Evolutionary conservation across 202 grass and related monocot genomes (phyloP).

Genomic region (Elaeis oleifera): DNA sequence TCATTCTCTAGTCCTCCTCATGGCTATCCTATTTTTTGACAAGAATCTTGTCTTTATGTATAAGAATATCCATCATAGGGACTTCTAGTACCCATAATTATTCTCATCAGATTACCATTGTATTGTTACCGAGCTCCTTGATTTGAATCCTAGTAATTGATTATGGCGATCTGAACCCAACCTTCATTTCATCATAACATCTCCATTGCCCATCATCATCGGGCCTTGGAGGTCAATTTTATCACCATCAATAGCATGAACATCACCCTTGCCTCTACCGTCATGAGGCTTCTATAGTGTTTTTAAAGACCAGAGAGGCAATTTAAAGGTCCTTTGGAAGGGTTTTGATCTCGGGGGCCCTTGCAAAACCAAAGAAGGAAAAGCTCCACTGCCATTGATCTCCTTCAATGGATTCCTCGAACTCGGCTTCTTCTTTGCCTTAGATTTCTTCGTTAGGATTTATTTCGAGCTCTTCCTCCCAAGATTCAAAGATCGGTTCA

Average conservation of each 20-base stretch:
- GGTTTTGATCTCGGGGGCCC: background rate
- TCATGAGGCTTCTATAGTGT: too few species aligned
- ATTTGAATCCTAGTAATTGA: background rate
- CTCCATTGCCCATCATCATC: too few species aligned
- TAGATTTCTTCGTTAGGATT: background rate
- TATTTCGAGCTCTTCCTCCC: background rate
- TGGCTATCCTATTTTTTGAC: background rate
- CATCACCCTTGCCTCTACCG: too few species aligned
- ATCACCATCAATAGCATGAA: too few species aligned
- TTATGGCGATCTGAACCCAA: too few species aligned
- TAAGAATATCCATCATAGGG: background rate
- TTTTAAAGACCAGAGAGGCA: background rate
- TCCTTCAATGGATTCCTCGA: slow-evolving; percentile 1
- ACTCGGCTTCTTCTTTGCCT: background rate
- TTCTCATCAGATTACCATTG: background rate
- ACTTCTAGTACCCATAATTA: background rate
- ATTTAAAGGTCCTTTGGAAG: background rate
- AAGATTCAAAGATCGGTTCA: background rate
- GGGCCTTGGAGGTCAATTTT: too few species aligned
- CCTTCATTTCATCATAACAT: too few species aligned
- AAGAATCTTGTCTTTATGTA: background rate
- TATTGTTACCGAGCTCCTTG: background rate
- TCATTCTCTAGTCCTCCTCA: background rate
- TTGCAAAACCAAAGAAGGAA: background rate
- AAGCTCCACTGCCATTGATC: background rate